Evolutionary conservation across 1,139 yeast genomes (phyloP).

Genomic region (Candida neerlandica): DNA sequence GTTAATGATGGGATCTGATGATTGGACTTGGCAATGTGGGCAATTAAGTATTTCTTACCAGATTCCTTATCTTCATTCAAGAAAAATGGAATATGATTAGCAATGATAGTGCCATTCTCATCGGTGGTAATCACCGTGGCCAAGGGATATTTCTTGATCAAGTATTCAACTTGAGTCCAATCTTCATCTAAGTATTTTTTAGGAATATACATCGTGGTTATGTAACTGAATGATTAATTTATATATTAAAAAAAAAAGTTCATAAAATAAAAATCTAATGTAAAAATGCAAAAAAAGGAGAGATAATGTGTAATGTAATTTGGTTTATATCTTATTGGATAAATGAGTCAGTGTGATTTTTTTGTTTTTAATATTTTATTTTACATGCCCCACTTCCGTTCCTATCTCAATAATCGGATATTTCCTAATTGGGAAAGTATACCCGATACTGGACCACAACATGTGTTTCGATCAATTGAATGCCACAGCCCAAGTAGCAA

Average conservation of each 20-base stretch:
- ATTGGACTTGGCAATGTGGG: conserved; percentile 60
- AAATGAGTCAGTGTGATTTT: no score
- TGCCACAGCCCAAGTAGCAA: conserved; percentile 49
- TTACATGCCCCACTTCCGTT: no score
- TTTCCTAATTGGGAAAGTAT: conserved; percentile 9
- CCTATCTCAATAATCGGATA: no score
- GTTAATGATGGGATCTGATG: conserved; percentile 53
- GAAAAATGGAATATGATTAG: conserved; percentile 64
- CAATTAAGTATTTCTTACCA: conserved; percentile 48
- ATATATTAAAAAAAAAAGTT: no score
- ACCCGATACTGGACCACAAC: background rate
- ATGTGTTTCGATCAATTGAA: conserved; percentile 17
- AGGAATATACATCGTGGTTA: conserved; percentile 32
- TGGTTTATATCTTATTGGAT: no score
- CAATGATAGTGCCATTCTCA: conserved; percentile 41
- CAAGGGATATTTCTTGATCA: conserved; percentile 52
- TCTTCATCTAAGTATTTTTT: conserved; percentile 30
- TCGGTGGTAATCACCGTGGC: conserved; percentile 53
- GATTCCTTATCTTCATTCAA: conserved; percentile 37
- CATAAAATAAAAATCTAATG: no score
- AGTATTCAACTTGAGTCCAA: conserved; percentile 41
- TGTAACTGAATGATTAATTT: no score
- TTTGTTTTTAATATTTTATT: no score
- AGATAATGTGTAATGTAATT: no score
- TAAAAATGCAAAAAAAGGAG: no score